Base-by-base conservation (phyloP, 768 basidiomycete genomes). In the Lentinula aciculospora region DNA sequence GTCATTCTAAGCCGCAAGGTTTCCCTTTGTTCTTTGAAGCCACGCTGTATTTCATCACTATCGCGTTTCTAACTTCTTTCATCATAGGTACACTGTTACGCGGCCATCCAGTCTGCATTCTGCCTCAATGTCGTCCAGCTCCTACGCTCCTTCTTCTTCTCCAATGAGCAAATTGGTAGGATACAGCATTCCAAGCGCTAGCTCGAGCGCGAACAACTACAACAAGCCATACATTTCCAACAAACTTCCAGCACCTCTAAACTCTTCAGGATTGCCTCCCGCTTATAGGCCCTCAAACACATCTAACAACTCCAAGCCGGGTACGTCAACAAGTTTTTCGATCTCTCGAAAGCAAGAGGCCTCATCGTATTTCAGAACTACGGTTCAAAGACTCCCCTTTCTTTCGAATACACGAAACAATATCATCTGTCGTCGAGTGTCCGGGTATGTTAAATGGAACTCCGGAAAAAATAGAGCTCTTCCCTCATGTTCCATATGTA, bases 331-430 rank as follows among this genome's bases (percentile, higher is more conserved):
- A 34, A 21, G 59, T 63, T 29, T 53, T 56, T 36, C 21, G 48
- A 54, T 25, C 47, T 49, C 49, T 65, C 29, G 51, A 29, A 47
- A 45, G 57, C 47, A 51, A 53, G 42, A 57, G 56, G 66, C 51
- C n/a, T 66, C 53, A 60, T 15, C 44, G 12, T 17, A 3, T 25
- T 68, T 27, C 60, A 89, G 90, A 67, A 21, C 83, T 93, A 44
- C 83, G 81, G 48, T 93, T 93, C 74, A 91, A 86, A 64, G 78
- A 81, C 8, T 92, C 92, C 0, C 91, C 92, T 0, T 94, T 93
- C 68, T 87, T 87, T 64, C 72, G 71, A 10, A 68, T 89, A 3
- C 85, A 88, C 49, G 84, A 89, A 63, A 65, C 75, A 4, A 82
- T 91, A 10, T 89, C 88, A 2, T 57, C 60, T 27, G 74, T 92